Base-by-base conservation (phyloP, 441 rosid species). In the Adansonia rubrostipa region DNA sequence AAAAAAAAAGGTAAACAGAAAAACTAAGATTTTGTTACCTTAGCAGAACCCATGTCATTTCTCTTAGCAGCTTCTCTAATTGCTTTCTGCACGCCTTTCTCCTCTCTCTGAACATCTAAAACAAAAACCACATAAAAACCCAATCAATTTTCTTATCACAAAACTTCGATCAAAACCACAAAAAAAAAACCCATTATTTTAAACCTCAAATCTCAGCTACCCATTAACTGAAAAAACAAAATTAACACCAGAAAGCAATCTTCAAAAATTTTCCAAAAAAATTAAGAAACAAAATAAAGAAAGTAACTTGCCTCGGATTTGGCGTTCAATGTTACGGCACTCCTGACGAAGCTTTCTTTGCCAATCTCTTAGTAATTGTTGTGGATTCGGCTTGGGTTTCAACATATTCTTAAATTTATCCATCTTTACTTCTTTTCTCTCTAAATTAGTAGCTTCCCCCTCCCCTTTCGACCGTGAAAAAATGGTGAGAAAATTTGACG, bases 261-360 rank as follows among this genome's bases (percentile, higher is more conserved):
- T 51, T 71, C 10, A 28, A 28, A 15, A 24, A 6, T 5, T 13
- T 33, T 3, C 56, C 58, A 22, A 24, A 22, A 72, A 36, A 33
- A 0, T n/a, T 9, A 17, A 74, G 47, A 1, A 6, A 4, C 44
- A 42, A n/a, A 65, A 36, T 36, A 36, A 4, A 36, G 40, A 36
- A 62, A 64, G 2, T 8, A 47, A 24, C 76, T 62, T 78, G 76
- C 85, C 86, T 86, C 86, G 74, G 81, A 84, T 84, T 73, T 84
- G 86, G 57, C 86, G 83, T n/a, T 86, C 87, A 61, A 82, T 76
- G 61, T 82, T 86, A 74, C 89, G 87, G 70, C 85, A 82, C 73
- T 84, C 89, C 56, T 84, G 87, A 19, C 85, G 89, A 66, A 86
- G 89, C 47, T 78, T 85, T 71, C 87, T 77, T 80, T 86, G 87